Conservation (phyloP, 148 eudicot species). For the Diospyros lotus region DNA sequence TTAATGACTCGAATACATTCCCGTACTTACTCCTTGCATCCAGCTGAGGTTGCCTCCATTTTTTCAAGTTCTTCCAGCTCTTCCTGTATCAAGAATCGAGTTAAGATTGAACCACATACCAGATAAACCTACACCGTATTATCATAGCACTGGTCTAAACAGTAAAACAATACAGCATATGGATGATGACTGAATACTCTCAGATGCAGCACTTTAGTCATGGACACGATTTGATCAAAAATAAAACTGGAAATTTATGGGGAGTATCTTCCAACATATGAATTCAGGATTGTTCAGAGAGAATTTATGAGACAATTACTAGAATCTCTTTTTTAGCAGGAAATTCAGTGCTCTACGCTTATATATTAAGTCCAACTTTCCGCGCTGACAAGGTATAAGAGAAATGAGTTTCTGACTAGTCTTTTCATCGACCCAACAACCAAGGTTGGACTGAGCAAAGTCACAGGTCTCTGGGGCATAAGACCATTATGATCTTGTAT, state of each 20-base stretch:
- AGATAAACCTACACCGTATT: not conserved
- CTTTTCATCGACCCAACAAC: not conserved
- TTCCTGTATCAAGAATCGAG: slow-evolving; percentile 39
- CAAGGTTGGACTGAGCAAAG: not conserved
- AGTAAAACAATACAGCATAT: not conserved
- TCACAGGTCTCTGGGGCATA: not conserved
- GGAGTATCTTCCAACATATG: not conserved
- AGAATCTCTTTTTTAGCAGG: not conserved
- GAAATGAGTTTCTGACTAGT: not conserved
- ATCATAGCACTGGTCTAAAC: not conserved
- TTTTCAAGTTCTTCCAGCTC: slow-evolving; percentile 78
- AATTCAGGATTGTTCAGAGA: not conserved
- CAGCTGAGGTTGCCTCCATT: slow-evolving; percentile 60
- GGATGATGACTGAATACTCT: not conserved
- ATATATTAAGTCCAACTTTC: not conserved
- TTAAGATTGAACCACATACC: not conserved
- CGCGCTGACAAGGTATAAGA: too few species aligned
- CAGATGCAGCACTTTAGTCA: not conserved
- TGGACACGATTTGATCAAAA: not conserved
- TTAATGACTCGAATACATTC: not conserved
- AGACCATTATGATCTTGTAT: not conserved
- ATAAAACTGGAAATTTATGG: not conserved
- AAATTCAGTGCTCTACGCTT: not conserved
- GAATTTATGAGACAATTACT: not conserved
- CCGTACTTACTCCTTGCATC: slow-evolving; percentile 71